A percentile compares a stretch with the other conserved stretches of the same genome.
phyloP scores from a whole-genome alignment of 306 rosid species.

The Cucumis hystrix region DNA sequence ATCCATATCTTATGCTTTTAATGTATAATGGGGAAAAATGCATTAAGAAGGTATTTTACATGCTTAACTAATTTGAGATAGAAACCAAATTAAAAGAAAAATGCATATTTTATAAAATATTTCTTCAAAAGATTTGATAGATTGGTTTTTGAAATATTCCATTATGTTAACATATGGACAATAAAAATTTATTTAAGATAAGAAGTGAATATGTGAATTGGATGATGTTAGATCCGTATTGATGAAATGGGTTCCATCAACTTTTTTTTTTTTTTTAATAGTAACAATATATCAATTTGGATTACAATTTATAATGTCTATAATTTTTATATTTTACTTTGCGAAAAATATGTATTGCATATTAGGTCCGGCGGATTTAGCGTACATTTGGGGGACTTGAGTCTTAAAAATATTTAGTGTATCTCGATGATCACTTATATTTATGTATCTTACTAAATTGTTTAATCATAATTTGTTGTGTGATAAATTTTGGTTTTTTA shows the following conservation, averaged over 20 bases:
- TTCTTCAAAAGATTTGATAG: not conserved
- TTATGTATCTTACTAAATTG: too few species aligned
- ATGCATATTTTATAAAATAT: not conserved
- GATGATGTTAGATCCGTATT: not conserved
- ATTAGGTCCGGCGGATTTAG: too few species aligned
- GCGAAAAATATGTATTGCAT: too few species aligned
- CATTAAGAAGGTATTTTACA: not conserved
- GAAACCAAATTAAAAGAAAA: not conserved
- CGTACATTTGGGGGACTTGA: too few species aligned
- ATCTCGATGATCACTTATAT: too few species aligned
- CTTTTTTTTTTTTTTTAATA: not conserved
- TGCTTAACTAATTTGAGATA: not conserved
- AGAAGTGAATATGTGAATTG: not conserved
- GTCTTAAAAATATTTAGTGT: too few species aligned
- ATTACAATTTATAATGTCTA: too few species aligned
- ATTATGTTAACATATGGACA: not conserved
- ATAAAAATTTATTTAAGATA: not conserved
- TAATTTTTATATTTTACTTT: too few species aligned
- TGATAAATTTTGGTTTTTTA: too few species aligned
- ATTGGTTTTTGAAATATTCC: not conserved
- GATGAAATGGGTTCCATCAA: not conserved
- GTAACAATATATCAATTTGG: too few species aligned
- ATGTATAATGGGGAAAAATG: not conserved
- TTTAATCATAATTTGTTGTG: too few species aligned
- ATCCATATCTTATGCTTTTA: slow-evolving; percentile 1